phyloP scores from a whole-genome alignment of 2,329 filamentous ascomycete genomes.

The Cercospora sp. region DNA sequence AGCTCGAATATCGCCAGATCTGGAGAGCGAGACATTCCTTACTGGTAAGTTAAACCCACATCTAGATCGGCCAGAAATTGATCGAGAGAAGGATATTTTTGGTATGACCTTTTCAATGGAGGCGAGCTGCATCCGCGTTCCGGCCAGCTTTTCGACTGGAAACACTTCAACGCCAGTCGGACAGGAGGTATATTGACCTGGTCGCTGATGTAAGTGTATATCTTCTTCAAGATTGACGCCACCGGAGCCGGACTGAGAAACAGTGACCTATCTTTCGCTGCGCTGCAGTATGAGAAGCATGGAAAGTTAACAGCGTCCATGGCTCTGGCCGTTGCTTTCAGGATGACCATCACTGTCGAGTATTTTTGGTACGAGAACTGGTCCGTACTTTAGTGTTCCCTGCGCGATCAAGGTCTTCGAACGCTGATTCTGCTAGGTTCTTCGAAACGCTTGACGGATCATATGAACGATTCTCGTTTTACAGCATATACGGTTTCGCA shows the following conservation, averaged over 20 bases:
- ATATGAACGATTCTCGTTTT: neutral
- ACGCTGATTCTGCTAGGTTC: neutral
- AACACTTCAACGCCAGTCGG: neutral
- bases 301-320: neutral
- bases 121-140: neutral
- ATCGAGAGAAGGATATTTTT: neutral
- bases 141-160: neutral
- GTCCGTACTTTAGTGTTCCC: neutral
- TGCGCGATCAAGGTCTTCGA: neutral
- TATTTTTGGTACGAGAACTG: slow-evolving; percentile 1
- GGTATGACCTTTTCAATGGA: neutral
- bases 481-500: neutral
- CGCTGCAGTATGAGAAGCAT: neutral
- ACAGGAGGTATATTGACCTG: neutral
- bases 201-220: neutral
- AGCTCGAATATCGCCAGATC: neutral
- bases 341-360: neutral
- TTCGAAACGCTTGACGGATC: slow-evolving; percentile 2
- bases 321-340: neutral
- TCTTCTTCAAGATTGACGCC: neutral
- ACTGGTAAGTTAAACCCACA: neutral
- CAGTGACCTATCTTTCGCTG: neutral
- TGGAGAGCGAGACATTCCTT: neutral
- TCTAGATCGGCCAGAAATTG: neutral
- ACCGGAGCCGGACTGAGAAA: neutral